A percentile compares a stretch with the other conserved stretches of the same genome.
phyloP scores from a whole-genome alignment of 2,329 filamentous ascomycete genomes.

The Zopfia rhizophila region DNA sequence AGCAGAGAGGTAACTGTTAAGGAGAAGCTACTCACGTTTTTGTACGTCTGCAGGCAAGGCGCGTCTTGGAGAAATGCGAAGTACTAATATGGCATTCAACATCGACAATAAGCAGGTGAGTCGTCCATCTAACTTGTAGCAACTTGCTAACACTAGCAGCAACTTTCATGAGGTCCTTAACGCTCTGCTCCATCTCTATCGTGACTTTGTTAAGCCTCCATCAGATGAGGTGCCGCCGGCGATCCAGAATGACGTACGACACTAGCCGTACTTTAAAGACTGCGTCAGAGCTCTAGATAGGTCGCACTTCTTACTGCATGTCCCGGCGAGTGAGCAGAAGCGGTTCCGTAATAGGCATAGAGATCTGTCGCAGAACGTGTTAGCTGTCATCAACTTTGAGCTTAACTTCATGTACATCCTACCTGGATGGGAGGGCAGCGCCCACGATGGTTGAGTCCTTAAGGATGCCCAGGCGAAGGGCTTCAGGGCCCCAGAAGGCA shows the following conservation, averaged over 20 bases:
- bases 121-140: too few relatives aligned
- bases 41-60: conserved; percentile 4
- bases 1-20: conserved; percentile 1
- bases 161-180: conserved; percentile 6
- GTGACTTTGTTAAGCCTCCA: neutral
- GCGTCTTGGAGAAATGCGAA: conserved; percentile 1
- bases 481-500: neutral
- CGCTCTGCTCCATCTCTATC: neutral
- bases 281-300: conserved; percentile 7
- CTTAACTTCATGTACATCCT: neutral
- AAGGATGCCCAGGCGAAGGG: neutral
- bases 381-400: conserved; percentile 1
- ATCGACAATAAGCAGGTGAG: too few relatives aligned
- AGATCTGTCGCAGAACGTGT: neutral
- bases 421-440: neutral
- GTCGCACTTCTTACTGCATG: conserved; percentile 3
- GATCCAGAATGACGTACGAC: neutral
- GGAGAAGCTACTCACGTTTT: conserved; percentile 6
- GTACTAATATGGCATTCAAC: neutral
- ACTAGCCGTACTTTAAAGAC: conserved; percentile 4
- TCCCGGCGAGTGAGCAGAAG: conserved; percentile 1
- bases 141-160: too few relatives aligned
- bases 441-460: neutral
- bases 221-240: too few relatives aligned
- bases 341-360: conserved; percentile 4